Base-by-base conservation (phyloP, 2,329 filamentous ascomycete species). In the Aspergillus sp. region DNA sequence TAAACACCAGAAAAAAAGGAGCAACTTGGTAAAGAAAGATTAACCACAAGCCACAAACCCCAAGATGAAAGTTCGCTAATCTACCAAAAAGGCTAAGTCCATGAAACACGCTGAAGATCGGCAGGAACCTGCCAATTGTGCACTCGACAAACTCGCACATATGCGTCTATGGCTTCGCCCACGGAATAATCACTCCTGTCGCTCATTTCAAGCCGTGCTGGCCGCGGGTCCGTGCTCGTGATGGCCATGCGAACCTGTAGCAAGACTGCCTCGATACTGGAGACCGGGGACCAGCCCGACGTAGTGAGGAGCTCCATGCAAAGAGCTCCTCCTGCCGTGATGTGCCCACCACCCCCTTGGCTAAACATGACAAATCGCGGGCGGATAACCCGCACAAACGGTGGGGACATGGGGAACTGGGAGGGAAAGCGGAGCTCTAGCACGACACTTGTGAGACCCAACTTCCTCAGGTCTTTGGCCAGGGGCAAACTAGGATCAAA, bases 271-370 rank as follows among this genome's bases (percentile, higher is more conserved):
- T 96, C 92, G 65, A 96, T 87, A 18, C 85, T 87, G 54, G 83
- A 85, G 1, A 84, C 87, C 0, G 90, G 87, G 22, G 83, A 87
- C 93, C 93, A 97, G 26, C 92, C 93, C 6, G 86, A 85, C 73
- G 88, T 92, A 1, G 92, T 96, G 62, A 96, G 81, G 4, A 95
- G 81, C 74, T 95, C 88, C 86, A 96, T 93, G 73, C 87, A 89
- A 77, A 97, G 85, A 1, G 92, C 90, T 1, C 93, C 93, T 24
- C 93, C 93, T 1, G 82, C 78, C 0, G 93, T 96, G 60, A 97
- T 88, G 72, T 96, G 91, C 0, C 92, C 92, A 24, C 93, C 93
- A 20, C 92, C 93, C 4, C 92, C 91, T 4, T 80, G 67, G 26
- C 79, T 71, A 69, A 94, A 94, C 2, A 85, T 81, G 20, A 94